Evolutionary conservation across 2,329 filamentous ascomycete genomes (phyloP), one percentile per base, ranked within the genome.

Genomic region (Fusarium brachygibbosum): DNA sequence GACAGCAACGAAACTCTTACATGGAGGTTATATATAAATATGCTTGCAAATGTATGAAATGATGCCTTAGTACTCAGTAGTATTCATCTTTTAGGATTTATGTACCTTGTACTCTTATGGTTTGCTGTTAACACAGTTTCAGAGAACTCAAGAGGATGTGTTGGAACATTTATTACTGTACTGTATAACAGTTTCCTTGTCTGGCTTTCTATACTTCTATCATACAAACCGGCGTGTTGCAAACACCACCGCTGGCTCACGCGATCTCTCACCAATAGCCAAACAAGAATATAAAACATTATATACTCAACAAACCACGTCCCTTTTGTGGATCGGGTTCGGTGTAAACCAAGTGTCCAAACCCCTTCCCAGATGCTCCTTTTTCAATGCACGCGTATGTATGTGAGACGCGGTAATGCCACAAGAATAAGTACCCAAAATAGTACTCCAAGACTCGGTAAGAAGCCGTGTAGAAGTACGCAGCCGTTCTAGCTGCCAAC

Each of bases 241-340:
- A 60, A 53, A 48, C 32, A 45, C 40, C 48, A 32, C 21, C 17
- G 21, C 16, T 14, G 25, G 3, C 50, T 49, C 55, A 66, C 61
- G 42, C 65, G 62, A 66, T 48, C 63, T 48, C 49, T 50, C 58
- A 38, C 45, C 51, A 70, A 60, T 61, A 62, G 46, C 46, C 63
- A 64, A 62, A 55, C 63, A 63, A 56, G 70, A 66, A 57, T 68
- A 73, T 63, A 68, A 76, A 63, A 74, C 72, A 77, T 76, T 76
- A 75, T 74, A 63, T 69, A 75, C 69, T 63, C 64, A 64, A 58
- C 61, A 58, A 57, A 55, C 29, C 52, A 49, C 54, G 54, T 52
- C 37, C 46, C 41, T 50, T 60, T 37, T 63, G 61, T 58, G 46
- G 50, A 55, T 46, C 34, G 51, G 57, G 59, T 69, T 64, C 35